Conservation (phyloP, 805 yeast genomes). For the Priceomyces fermenticarens region DNA sequence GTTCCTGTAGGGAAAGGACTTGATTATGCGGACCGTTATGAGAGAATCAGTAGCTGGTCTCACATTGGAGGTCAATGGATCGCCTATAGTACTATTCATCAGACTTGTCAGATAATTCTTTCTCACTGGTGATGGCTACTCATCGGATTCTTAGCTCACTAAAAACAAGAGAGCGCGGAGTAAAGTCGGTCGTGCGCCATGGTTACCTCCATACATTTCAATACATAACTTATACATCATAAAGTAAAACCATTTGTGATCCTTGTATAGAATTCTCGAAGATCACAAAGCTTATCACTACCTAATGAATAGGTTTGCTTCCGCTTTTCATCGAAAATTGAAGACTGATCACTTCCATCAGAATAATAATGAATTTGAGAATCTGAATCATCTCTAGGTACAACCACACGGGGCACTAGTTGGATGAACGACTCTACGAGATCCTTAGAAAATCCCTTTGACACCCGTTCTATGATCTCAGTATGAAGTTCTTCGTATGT, state of each 20-base stretch:
- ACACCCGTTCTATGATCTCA: not conserved
- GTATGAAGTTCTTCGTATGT: not conserved
- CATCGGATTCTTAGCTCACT: not conserved
- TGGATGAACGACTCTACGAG: constrained; percentile 1
- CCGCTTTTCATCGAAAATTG: constrained; percentile 22
- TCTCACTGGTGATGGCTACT: not conserved
- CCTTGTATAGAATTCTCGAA: constrained; percentile 18
- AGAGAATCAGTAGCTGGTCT: constrained; percentile 73
- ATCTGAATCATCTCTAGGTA: constrained; percentile 3
- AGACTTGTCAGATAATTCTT: not conserved
- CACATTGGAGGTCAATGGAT: constrained; percentile 77
- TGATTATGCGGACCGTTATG: constrained; percentile 80
- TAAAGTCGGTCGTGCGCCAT: not conserved
- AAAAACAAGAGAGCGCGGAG: not conserved
- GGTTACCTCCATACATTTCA: not conserved
- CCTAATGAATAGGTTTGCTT: constrained; percentile 19
- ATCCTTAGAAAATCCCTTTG: not conserved
- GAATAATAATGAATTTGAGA: constrained; percentile 5
- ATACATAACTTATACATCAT: constrained; percentile 4
- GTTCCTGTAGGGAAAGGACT: constrained; percentile 89
- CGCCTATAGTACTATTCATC: constrained; percentile 31
- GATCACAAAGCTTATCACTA: constrained; percentile 22
- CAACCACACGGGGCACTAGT: not conserved
- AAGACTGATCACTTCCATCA: constrained; percentile 22
- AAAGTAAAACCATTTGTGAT: constrained; percentile 23